Evolutionary conservation across 331 rosid species (phyloP), one percentile per base, ranked within the genome.

Genomic region (Acacia concinna): DNA sequence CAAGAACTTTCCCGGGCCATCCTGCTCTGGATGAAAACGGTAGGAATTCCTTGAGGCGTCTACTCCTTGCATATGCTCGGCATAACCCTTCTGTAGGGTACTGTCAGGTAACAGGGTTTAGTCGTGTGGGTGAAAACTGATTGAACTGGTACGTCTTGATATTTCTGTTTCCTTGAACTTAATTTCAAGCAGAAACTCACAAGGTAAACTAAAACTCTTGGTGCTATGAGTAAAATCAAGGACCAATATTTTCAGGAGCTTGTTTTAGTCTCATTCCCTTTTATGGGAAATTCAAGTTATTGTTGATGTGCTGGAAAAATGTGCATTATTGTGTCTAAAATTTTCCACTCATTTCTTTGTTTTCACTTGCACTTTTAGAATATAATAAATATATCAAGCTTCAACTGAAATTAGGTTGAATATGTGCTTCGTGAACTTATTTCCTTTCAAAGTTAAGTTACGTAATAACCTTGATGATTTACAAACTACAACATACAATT

Each of bases 51-150:
- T 85, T 92, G 87, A 91, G 97, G 88, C 97, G 97, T 74, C 82
- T 95, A 74, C 93, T 95, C 75, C 64, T 89, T 73, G 97, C 99
- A 71, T 95, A 95, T 87, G 97, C 97, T 88, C 90, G 90, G 17
- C 97, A 92, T 86, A 95, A 95, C 84, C 97, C 97, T 75, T 78
- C 96, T 49, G 97, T 92, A 85, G 99, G 99, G 63, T 95, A 95
- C 73, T 91, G 97, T 84, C 99, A 95, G 97, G 99, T 95, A 92
- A 86, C 38, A 68, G 68, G 65, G 40, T 41, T 41, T 38, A 8
- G 41, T 38, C 7, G 41, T 8, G 41, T 38, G 41, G 41, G 41
- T 38, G 12, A 38, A 38, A 38, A 38, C 41, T 38, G 8, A 8
- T 38, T 38, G 7, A 38, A 38, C 9, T 38, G 41, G 41, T 38